phyloP scores from a whole-genome alignment of 305 asterid genomes.

The Fraxinus baroniana region DNA sequence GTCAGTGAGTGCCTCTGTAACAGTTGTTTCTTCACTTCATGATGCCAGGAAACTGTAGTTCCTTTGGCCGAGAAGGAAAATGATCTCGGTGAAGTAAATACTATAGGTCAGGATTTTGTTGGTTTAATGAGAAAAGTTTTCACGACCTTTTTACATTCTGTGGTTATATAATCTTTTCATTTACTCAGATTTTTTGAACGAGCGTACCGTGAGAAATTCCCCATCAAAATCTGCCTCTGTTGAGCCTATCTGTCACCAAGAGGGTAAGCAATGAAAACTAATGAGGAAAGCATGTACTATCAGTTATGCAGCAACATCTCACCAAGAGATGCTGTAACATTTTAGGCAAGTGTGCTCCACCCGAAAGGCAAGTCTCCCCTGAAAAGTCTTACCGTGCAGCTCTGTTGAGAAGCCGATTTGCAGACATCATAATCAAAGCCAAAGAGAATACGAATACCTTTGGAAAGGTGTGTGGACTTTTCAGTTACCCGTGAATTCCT shows the following conservation, averaged over 20 bases:
- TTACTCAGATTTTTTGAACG: constrained; percentile 35
- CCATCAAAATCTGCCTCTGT: constrained; percentile 33
- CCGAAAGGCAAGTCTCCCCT: constrained; percentile 79
- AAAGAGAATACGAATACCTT: constrained; percentile 59
- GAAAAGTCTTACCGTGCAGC: constrained; percentile 84
- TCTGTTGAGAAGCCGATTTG: constrained; percentile 67
- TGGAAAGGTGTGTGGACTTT: constrained; percentile 41
- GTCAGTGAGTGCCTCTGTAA: neutral
- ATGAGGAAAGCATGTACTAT: constrained; percentile 48
- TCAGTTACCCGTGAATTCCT: constrained; percentile 9
- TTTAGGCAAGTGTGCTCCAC: constrained; percentile 67
- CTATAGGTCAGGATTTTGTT: constrained; percentile 35
- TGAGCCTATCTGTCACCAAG: constrained; percentile 41
- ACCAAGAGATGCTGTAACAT: constrained; percentile 49
- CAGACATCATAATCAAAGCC: constrained; percentile 76
- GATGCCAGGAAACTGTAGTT: constrained; percentile 40
- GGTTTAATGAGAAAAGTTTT: neutral
- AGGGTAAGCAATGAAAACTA: constrained; percentile 68
- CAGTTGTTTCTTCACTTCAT: constrained; percentile 12
- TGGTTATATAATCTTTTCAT: neutral
- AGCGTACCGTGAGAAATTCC: constrained; percentile 38
- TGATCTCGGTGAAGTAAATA: constrained; percentile 22
- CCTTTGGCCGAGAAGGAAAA: constrained; percentile 31
- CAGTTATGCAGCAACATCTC: constrained; percentile 47
- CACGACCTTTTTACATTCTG: neutral